phyloP scores from a whole-genome alignment of 805 yeast species.

The Barnettozyma salicaria region DNA sequence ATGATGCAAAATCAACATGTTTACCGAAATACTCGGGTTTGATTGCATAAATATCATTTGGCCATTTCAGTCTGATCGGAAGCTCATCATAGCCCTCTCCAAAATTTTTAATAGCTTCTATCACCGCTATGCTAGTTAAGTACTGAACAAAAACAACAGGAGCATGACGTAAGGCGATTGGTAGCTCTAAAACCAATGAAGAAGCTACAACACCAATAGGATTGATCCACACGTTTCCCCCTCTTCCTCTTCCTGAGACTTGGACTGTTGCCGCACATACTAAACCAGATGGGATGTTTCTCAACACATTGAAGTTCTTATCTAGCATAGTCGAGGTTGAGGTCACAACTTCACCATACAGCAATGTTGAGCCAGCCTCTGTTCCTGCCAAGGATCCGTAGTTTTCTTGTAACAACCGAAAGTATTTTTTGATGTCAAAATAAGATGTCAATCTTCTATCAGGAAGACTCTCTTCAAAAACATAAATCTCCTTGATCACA shows the following conservation, averaged over 20 bases:
- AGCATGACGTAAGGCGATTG: constrained; percentile 37
- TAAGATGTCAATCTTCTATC: constrained; percentile 55
- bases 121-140: constrained; percentile 72
- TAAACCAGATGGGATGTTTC: constrained; percentile 59
- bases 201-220: constrained; percentile 89
- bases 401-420: constrained; percentile 33
- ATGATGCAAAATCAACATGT: constrained; percentile 37
- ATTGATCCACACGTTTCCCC: constrained; percentile 92
- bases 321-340: constrained; percentile 82
- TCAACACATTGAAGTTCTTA: constrained; percentile 54
- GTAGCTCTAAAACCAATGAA: constrained; percentile 60
- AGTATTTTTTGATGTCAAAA: constrained; percentile 60
- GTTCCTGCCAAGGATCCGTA: constrained; percentile 27
- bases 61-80: constrained; percentile 91
- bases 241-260: constrained; percentile 88
- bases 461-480: constrained; percentile 43
- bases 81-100: constrained; percentile 59
- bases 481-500: constrained; percentile 49
- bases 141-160: constrained; percentile 84
- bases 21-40: constrained; percentile 54
- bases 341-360: constrained; percentile 85
- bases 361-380: constrained; percentile 53
- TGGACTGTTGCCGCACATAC: constrained; percentile 74
- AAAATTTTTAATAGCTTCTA: constrained; percentile 66
- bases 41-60: constrained; percentile 81